Percentiles rank a stretch among this genome's conserved stretches.
Conservation (phyloP, 495 filamentous ascomycete genomes). For the Aspergillus nanangensis region DNA sequence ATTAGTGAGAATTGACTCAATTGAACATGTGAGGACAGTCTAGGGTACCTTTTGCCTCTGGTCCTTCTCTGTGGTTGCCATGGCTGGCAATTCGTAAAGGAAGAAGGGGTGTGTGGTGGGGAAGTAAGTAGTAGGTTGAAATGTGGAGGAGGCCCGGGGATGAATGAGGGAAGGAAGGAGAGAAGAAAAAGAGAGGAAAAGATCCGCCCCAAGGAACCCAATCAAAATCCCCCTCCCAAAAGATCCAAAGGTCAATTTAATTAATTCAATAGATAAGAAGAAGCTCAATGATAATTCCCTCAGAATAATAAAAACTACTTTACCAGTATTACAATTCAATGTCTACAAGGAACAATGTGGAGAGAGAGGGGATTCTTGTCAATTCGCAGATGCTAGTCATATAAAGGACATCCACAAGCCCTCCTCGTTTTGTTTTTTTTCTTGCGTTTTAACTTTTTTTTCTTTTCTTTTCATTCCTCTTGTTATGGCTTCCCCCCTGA, state of each 20-base stretch:
- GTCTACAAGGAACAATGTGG: background rate
- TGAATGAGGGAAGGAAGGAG: too few relatives aligned
- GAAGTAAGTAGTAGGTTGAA: background rate
- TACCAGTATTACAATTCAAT: background rate
- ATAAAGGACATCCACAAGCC: background rate
- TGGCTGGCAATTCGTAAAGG: conserved; percentile 8
- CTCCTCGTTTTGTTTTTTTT: conserved; percentile 15
- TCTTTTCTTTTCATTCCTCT: conserved; percentile 9
- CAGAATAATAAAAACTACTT: too few relatives aligned
- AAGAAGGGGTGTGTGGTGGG: background rate
- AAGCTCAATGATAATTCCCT: too few relatives aligned
- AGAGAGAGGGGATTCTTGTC: too few relatives aligned
- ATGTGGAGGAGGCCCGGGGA: background rate
- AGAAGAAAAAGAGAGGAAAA: too few relatives aligned
- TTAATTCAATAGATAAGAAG: too few relatives aligned
- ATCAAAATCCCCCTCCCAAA: too few relatives aligned
- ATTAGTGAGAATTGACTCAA: too few relatives aligned
- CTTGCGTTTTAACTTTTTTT: conserved; percentile 6
- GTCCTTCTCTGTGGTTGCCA: conserved; percentile 40
- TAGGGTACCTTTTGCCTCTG: conserved; percentile 40
- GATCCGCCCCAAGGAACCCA: too few relatives aligned
- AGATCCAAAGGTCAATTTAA: too few relatives aligned
- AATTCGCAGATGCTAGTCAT: too few relatives aligned
- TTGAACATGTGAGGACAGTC: background rate
- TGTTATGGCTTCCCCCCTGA: background rate